Evolutionary conservation across 306 rosid genomes (phyloP).

Genomic region (Vicia faba): DNA sequence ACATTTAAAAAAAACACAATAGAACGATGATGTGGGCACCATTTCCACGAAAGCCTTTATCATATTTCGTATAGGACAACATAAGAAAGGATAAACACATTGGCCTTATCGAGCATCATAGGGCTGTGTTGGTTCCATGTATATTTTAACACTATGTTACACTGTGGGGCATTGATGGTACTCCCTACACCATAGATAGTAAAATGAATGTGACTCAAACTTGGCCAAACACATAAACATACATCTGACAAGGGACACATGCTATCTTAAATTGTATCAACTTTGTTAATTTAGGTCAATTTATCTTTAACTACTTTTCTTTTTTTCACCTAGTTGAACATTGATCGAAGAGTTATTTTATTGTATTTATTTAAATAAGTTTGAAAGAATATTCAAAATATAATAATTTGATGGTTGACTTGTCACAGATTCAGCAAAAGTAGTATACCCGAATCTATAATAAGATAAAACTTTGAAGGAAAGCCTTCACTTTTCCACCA

Average conservation of each 20-base stretch:
- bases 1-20: not conserved
- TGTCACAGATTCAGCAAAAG: not conserved
- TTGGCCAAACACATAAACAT: conserved; percentile 5
- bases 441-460: not conserved
- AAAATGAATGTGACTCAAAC: conserved; percentile 11
- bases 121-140: not conserved
- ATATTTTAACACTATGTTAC: not conserved
- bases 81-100: not conserved
- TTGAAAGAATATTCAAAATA: conserved; percentile 2
- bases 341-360: not conserved
- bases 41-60: not conserved
- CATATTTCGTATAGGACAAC: not conserved
- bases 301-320: no score
- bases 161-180: not conserved
- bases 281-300: not conserved
- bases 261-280: conserved; percentile 1
- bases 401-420: not conserved
- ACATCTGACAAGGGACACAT: not conserved
- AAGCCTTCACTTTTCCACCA: not conserved
- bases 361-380: not conserved
- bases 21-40: not conserved
- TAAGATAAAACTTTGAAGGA: not conserved
- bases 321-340: not conserved
- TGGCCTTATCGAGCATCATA: conserved; percentile 2
- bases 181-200: not conserved